These are phyloP conservation scores for Isatis tinctoria DNA, from an alignment of 345 rosid genomes.

Conservation along the genomic window DNA sequence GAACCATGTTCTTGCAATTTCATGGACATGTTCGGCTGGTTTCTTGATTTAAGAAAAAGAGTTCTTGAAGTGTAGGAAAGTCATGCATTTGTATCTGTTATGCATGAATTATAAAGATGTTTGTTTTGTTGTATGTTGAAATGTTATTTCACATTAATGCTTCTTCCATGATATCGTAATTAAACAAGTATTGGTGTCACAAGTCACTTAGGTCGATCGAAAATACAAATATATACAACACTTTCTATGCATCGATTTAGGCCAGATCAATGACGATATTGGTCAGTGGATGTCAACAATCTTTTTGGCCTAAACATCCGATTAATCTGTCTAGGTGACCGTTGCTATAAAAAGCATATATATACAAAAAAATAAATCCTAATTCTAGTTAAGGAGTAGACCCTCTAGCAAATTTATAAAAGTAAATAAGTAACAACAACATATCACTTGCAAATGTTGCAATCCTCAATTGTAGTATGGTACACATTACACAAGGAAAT, in stretches of 20 bases:
- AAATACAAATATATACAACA: not conserved
- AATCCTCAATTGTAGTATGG: too few relatives aligned
- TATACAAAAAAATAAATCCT: too few relatives aligned
- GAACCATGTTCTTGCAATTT: constrained; percentile 10
- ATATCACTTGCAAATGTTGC: too few relatives aligned
- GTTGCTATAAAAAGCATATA: too few relatives aligned
- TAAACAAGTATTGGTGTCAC: not conserved
- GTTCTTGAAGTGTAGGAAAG: constrained; percentile 13
- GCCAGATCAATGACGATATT: too few relatives aligned
- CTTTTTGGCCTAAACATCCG: too few relatives aligned
- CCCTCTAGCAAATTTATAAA: too few relatives aligned
- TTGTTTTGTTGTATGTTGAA: not conserved
- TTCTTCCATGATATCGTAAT: not conserved
- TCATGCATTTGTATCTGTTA: constrained; percentile 14
- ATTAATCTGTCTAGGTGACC: too few relatives aligned
- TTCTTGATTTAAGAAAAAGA: not conserved
- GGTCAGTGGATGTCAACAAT: too few relatives aligned
- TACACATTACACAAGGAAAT: too few relatives aligned
- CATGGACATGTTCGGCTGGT: not conserved
- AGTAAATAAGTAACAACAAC: too few relatives aligned
- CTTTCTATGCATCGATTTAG: not conserved
- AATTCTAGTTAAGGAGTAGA: too few relatives aligned
- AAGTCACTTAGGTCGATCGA: not conserved
- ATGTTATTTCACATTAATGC: not conserved
- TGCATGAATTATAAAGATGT: not conserved